Conservation (phyloP, 2,329 filamentous ascomycete genomes). For the Madurella fahalii region DNA sequence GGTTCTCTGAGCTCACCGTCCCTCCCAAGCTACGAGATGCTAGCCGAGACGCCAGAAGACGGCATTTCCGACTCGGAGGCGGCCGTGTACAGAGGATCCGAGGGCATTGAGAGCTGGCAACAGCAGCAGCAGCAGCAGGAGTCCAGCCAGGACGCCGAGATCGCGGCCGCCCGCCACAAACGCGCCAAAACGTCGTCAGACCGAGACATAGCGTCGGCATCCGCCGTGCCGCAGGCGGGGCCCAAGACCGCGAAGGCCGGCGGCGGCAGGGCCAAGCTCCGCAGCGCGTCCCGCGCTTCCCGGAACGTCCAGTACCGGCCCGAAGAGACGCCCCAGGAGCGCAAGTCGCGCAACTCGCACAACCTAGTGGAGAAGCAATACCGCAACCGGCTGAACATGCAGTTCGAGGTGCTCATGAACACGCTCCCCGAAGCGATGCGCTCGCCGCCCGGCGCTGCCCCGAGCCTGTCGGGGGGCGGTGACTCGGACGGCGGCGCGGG, state of each 20-base stretch:
- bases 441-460: constrained; percentile 1
- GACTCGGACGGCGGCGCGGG: background rate
- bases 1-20: constrained; percentile 1
- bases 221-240: background rate
- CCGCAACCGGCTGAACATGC: constrained; percentile 31
- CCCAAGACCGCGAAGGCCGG: background rate
- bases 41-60: background rate
- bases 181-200: constrained; percentile 7
- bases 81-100: background rate
- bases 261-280: constrained; percentile 20
- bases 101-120: background rate
- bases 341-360: constrained; percentile 31
- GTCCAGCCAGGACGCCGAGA: background rate
- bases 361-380: constrained; percentile 35
- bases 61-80: background rate
- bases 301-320: constrained; percentile 29
- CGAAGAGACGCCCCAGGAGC: constrained; percentile 28
- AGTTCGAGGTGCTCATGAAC: constrained; percentile 31
- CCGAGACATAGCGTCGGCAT: background rate
- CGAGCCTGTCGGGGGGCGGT: background rate
- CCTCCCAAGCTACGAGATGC: background rate
- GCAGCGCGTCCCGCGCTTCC: constrained; percentile 30
- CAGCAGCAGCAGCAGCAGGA: background rate
- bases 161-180: background rate
- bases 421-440: constrained; percentile 27